Conservation (phyloP, 768 basidiomycete species). For the Termitomyces sp. region DNA sequence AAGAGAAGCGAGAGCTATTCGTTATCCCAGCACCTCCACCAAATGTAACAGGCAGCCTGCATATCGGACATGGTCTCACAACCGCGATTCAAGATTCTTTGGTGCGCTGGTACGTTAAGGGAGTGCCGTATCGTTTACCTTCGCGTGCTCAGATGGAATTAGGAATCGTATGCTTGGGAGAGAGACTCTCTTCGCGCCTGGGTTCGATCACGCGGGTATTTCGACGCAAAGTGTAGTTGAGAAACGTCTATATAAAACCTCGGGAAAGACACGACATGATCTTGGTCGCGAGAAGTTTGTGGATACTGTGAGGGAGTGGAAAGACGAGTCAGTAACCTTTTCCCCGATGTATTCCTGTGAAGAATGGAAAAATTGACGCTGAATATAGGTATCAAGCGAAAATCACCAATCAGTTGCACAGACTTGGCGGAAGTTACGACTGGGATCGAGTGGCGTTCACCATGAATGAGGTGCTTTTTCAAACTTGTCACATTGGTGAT, state of each 20-base stretch:
- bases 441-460: constrained; percentile 96
- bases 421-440: constrained; percentile 91
- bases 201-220: constrained; percentile 98
- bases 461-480: constrained; percentile 70
- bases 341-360: not conserved
- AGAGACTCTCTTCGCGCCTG: constrained; percentile 85
- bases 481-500: not conserved
- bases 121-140: not conserved
- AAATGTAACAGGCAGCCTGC: constrained; percentile 93
- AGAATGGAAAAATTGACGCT: not conserved
- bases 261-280: constrained; percentile 84
- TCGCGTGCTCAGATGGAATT: not conserved
- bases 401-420: constrained; percentile 82
- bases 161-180: constrained; percentile 97
- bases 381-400: constrained; percentile 76
- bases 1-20: constrained; percentile 64
- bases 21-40: constrained; percentile 91
- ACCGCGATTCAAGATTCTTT: constrained; percentile 87
- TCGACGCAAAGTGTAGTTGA: constrained; percentile 98
- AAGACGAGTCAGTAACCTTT: constrained; percentile 70
- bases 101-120: constrained; percentile 68
- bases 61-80: constrained; percentile 93
- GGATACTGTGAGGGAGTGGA: constrained; percentile 92
- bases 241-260: constrained; percentile 78
- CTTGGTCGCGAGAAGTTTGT: constrained; percentile 92